phyloP scores from a whole-genome alignment of 1,284 basidiomycete genomes.

The Malassezia pachydermatis region DNA sequence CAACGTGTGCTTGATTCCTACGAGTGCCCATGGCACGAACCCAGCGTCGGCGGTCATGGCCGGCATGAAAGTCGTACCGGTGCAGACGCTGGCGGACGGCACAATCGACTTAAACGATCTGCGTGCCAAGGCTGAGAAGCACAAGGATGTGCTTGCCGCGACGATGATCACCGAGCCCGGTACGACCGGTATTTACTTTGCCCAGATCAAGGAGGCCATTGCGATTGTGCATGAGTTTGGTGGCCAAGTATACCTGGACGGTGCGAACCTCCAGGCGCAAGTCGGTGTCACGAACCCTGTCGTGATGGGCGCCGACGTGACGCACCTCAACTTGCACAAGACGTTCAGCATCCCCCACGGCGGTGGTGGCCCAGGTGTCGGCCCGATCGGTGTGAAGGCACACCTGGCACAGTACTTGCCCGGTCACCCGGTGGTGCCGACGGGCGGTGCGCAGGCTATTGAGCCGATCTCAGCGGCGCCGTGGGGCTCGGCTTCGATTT shows the following conservation, averaged over 20 bases:
- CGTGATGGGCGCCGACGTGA: conserved; percentile 89
- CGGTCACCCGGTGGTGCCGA: conserved; percentile 68
- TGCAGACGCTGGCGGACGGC: conserved; percentile 78
- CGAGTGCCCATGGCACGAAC: conserved; percentile 83
- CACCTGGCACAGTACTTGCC: conserved; percentile 92
- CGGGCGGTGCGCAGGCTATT: conserved; percentile 65
- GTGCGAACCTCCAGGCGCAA: conserved; percentile 89
- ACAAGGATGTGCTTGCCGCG: conserved; percentile 82
- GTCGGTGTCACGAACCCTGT: conserved; percentile 92
- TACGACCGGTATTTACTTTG: conserved; percentile 93
- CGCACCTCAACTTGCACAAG: conserved; percentile 95
- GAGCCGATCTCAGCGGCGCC: conserved; percentile 81
- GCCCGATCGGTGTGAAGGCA: conserved; percentile 85
- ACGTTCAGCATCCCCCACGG: conserved; percentile 93
- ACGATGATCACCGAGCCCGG: conserved; percentile 77
- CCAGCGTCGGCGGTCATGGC: conserved; percentile 79
- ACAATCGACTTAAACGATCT: conserved; percentile 81
- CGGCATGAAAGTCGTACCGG: conserved; percentile 84
- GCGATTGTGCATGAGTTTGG: conserved; percentile 86
- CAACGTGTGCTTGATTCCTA: conserved; percentile 84
- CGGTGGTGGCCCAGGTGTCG: conserved; percentile 89
- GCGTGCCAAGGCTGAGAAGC: conserved; percentile 71
- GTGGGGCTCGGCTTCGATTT: conserved; percentile 86
- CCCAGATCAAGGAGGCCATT: conserved; percentile 81
- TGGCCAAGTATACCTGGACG: conserved; percentile 92